Percentiles rank a stretch among this genome's conserved stretches.
Evolutionary conservation across 805 yeast species (phyloP).

Genomic region (Metschnikowia borealis): DNA sequence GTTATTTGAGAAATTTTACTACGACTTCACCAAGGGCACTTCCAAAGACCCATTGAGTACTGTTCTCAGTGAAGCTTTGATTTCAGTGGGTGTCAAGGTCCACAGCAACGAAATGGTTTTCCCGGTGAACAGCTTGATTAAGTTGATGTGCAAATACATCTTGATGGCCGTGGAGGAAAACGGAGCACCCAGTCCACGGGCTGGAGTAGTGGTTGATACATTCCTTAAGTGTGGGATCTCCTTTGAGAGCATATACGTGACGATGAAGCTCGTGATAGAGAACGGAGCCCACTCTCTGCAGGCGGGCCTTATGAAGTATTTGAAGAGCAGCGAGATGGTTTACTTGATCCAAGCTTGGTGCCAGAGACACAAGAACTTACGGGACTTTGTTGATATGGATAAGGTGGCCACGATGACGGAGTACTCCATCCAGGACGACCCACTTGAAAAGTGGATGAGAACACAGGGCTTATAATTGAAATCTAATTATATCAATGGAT

Average conservation of each 20-base stretch:
- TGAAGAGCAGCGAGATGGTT: slow-evolving; percentile 51
- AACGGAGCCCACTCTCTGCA: slow-evolving; percentile 52
- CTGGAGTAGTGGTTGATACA: slow-evolving; percentile 58
- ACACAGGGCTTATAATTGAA: slow-evolving; percentile 3
- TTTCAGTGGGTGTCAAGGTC: slow-evolving; percentile 58
- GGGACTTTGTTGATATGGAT: slow-evolving; percentile 51
- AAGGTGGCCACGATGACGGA: slow-evolving; percentile 40
- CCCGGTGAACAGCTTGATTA: slow-evolving; percentile 69
- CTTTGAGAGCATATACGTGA: slow-evolving; percentile 61
- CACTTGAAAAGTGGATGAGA: slow-evolving; percentile 36
- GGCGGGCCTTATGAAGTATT: slow-evolving; percentile 39
- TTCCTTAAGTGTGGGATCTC: slow-evolving; percentile 62
- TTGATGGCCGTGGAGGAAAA: slow-evolving; percentile 31
- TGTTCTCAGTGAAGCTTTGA: slow-evolving; percentile 36
- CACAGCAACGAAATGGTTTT: slow-evolving; percentile 71
- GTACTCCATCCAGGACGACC: slow-evolving; percentile 54
- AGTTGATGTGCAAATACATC: slow-evolving; percentile 57
- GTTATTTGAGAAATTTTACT: slow-evolving; percentile 50
- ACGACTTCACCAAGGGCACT: slow-evolving; percentile 25
- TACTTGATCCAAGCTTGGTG: slow-evolving; percentile 68
- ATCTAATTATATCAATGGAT: no score
- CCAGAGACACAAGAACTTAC: slow-evolving; percentile 55
- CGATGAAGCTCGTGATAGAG: slow-evolving; percentile 59
- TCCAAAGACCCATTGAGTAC: slow-evolving; percentile 34
- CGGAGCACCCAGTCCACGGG: slow-evolving; percentile 28